A percentile compares a stretch with the other conserved stretches of the same genome.
phyloP scores from a whole-genome alignment of 73 alveolate genomes.

The Paramecium sonneborni region DNA sequence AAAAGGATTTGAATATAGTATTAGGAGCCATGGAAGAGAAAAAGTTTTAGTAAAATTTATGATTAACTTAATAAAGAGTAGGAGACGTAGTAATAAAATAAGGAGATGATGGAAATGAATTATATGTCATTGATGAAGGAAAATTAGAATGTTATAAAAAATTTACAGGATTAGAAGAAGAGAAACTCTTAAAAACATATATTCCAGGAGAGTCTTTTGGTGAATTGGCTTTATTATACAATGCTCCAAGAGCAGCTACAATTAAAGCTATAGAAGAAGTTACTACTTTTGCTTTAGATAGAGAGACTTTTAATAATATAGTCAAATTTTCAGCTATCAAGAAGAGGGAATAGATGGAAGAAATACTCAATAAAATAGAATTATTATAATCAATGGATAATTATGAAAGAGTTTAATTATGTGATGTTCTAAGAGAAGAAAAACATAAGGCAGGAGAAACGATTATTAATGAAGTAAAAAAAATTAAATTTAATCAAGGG shows the following conservation, averaged over 20 bases:
- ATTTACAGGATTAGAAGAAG: not conserved
- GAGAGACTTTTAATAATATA: conserved; percentile 80
- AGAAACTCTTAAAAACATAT: conserved; percentile 72
- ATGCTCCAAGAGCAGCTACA: conserved; percentile 87
- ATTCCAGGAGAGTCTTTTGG: conserved; percentile 85
- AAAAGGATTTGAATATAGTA: conserved; percentile 71
- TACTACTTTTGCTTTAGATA: conserved; percentile 75
- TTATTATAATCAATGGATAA: conserved; percentile 83
- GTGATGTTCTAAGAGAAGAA: conserved; percentile 85
- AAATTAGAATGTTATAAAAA: conserved; percentile 78
- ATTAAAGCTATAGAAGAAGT: conserved; percentile 74
- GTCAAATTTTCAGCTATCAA: conserved; percentile 84
- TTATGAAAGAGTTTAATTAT: conserved; percentile 83
- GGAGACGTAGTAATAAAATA: conserved; percentile 85
- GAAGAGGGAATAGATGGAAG: conserved; percentile 90
- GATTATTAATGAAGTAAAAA: conserved; percentile 71
- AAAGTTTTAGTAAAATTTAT: not conserved
- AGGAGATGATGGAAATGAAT: conserved; percentile 94
- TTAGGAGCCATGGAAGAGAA: conserved; percentile 80
- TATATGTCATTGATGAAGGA: conserved; percentile 92
- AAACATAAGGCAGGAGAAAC: conserved; percentile 74
- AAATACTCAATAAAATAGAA: conserved; percentile 76
- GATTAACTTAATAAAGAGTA: not conserved
- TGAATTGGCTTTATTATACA: conserved; percentile 80
- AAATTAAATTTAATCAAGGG: conserved; percentile 59